phyloP scores from a whole-genome alignment of 1,284 basidiomycete species.

The Cryptococcus sp. region DNA sequence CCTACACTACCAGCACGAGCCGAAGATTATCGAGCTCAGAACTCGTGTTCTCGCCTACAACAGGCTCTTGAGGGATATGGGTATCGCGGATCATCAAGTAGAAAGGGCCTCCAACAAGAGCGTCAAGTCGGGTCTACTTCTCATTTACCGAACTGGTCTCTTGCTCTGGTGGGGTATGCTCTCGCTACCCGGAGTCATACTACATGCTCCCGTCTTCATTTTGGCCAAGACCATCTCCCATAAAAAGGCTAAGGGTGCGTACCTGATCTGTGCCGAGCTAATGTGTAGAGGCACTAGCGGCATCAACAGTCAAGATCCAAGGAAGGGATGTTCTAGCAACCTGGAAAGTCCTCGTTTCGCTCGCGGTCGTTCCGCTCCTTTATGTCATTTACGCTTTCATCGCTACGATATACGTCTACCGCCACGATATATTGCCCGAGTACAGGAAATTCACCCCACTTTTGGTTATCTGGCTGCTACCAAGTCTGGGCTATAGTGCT shows the following conservation, averaged over 20 bases:
- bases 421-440: constrained; percentile 56
- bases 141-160: constrained; percentile 78
- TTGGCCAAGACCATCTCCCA: constrained; percentile 83
- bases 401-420: constrained; percentile 71
- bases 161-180: constrained; percentile 80
- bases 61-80: constrained; percentile 81
- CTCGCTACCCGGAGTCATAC: constrained; percentile 87
- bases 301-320: constrained; percentile 91
- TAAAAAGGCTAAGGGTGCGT: constrained; percentile 80
- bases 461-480: constrained; percentile 69
- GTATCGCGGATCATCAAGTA: constrained; percentile 98
- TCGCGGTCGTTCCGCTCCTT: constrained; percentile 82
- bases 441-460: constrained; percentile 77
- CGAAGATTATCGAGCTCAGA: constrained; percentile 76
- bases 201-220: constrained; percentile 94
- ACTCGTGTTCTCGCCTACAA: constrained; percentile 91
- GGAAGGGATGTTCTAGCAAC: constrained; percentile 93
- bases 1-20: constrained; percentile 88
- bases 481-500: constrained; percentile 88
- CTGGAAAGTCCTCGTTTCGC: constrained; percentile 95
- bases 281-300: constrained; percentile 82
- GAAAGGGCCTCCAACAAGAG: constrained; percentile 71
- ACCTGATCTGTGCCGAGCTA: neutral
- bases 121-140: constrained; percentile 82
- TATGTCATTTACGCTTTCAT: constrained; percentile 80